Conservation (phyloP, 2,329 filamentous ascomycete species). For the Epichloe typhina region DNA sequence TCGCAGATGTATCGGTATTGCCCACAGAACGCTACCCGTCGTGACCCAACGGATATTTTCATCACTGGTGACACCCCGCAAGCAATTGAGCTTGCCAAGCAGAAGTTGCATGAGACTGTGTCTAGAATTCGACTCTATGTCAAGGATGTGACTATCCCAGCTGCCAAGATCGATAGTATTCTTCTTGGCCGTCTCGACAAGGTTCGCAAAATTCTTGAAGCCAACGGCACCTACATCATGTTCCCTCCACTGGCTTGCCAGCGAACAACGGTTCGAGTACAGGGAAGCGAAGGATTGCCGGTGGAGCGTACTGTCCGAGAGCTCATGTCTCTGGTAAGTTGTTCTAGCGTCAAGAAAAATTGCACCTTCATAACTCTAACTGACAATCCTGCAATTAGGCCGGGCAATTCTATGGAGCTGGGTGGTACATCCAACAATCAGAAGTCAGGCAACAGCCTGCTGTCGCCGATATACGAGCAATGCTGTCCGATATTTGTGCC, state of each 20-base stretch:
- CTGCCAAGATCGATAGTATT: conserved; percentile 90
- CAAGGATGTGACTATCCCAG: conserved; percentile 82
- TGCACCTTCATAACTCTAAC: background rate
- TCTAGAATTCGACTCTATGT: conserved; percentile 69
- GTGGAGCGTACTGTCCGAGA: conserved; percentile 91
- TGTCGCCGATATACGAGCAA: conserved; percentile 67
- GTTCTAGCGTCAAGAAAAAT: background rate
- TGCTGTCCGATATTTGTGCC: conserved; percentile 90
- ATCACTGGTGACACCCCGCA: conserved; percentile 87
- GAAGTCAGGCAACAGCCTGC: conserved; percentile 49
- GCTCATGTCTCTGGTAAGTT: conserved; percentile 78
- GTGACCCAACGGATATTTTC: conserved; percentile 82
- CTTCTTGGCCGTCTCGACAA: conserved; percentile 85
- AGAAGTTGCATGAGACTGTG: conserved; percentile 78
- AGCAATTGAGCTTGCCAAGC: conserved; percentile 77
- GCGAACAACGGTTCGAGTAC: conserved; percentile 73
- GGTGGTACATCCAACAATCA: conserved; percentile 82
- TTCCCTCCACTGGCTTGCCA: conserved; percentile 81
- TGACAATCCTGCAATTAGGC: conserved; percentile 37
- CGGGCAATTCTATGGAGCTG: conserved; percentile 93
- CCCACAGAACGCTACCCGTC: conserved; percentile 64
- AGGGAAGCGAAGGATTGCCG: conserved; percentile 84
- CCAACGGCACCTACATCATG: conserved; percentile 88
- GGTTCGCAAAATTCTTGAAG: conserved; percentile 94
- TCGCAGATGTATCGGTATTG: conserved; percentile 84